phyloP scores from a whole-genome alignment of 768 basidiomycete genomes.

The Lactifluus piperatus region DNA sequence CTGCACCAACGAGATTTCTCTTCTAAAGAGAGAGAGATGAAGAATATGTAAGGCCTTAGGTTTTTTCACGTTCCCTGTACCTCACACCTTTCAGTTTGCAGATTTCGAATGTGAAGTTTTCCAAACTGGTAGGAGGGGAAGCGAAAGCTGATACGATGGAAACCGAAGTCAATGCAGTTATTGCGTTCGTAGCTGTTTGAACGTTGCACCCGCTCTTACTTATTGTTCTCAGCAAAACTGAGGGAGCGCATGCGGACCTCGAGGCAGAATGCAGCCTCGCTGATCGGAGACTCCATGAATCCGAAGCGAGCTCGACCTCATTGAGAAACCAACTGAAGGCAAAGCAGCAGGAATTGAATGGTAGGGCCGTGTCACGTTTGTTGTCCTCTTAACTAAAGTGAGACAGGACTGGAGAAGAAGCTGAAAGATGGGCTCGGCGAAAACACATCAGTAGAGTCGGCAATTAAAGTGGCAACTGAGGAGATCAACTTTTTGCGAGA shows the following conservation, averaged over 20 bases:
- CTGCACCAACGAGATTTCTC: constrained; percentile 62
- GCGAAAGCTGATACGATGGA: constrained; percentile 63
- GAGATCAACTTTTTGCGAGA: constrained; percentile 38
- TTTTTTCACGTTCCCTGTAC: background rate
- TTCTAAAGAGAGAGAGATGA: constrained; percentile 55
- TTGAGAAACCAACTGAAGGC: constrained; percentile 50
- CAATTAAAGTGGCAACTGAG: constrained; percentile 36
- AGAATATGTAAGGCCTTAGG: constrained; percentile 48
- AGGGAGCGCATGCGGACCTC: constrained; percentile 45
- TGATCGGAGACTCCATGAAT: constrained; percentile 50
- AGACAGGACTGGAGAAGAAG: constrained; percentile 41
- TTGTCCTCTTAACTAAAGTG: background rate
- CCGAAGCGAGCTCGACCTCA: constrained; percentile 53
- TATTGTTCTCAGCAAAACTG: constrained; percentile 47
- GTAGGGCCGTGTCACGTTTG: constrained; percentile 33
- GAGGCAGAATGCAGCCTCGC: constrained; percentile 36
- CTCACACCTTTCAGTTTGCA: constrained; percentile 45
- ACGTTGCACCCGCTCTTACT: background rate
- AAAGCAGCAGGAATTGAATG: constrained; percentile 54
- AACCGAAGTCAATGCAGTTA: constrained; percentile 50
- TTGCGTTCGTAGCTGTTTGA: constrained; percentile 37
- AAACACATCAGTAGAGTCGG: constrained; percentile 38
- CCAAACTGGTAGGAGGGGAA: constrained; percentile 53
- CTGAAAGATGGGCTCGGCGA: constrained; percentile 34
- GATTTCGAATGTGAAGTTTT: constrained; percentile 49